Conservation (phyloP, 306 rosid genomes). For the Alnus rubra region DNA sequence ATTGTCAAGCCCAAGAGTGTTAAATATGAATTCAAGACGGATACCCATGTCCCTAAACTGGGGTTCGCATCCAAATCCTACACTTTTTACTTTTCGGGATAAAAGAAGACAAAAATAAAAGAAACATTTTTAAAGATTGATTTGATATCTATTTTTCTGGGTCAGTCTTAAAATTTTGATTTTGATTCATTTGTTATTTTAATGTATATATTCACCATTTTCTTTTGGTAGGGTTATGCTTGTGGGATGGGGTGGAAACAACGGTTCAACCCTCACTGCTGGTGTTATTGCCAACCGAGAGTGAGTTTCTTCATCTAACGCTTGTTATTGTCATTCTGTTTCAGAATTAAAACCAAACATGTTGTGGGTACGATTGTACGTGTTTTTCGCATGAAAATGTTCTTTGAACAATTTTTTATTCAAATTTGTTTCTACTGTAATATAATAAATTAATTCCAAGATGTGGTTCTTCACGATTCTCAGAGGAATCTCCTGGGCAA, state of each 20-base stretch:
- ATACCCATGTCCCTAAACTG: slow-evolving; percentile 71
- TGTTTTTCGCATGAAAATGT: not conserved
- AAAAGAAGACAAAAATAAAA: not conserved
- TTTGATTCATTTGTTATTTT: not conserved
- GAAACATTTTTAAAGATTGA: not conserved
- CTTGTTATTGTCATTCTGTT: not conserved
- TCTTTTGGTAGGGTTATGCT: slow-evolving; percentile 72
- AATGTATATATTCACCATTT: not conserved
- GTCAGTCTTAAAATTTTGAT: not conserved
- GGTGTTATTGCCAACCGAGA: slow-evolving; percentile 93
- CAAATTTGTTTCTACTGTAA: not conserved
- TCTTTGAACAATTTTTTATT: not conserved
- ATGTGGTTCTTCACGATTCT: slow-evolving; percentile 22
- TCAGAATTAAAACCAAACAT: not conserved
- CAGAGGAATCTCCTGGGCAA: slow-evolving; percentile 99
- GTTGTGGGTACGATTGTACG: not conserved
- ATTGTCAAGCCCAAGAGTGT: slow-evolving; percentile 83
- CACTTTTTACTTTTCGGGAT: too few species aligned
- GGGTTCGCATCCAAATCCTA: slow-evolving; percentile 57
- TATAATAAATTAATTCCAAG: slow-evolving; percentile 3
- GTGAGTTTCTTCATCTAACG: slow-evolving; percentile 43
- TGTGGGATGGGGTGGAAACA: slow-evolving; percentile 99
- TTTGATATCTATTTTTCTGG: not conserved
- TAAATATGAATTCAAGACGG: slow-evolving; percentile 76
- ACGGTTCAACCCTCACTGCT: slow-evolving; percentile 84